These are phyloP conservation scores for Austroboletus novae-zelandiae DNA, from an alignment of 1,284 basidiomycete species.

Conservation along the genomic window DNA sequence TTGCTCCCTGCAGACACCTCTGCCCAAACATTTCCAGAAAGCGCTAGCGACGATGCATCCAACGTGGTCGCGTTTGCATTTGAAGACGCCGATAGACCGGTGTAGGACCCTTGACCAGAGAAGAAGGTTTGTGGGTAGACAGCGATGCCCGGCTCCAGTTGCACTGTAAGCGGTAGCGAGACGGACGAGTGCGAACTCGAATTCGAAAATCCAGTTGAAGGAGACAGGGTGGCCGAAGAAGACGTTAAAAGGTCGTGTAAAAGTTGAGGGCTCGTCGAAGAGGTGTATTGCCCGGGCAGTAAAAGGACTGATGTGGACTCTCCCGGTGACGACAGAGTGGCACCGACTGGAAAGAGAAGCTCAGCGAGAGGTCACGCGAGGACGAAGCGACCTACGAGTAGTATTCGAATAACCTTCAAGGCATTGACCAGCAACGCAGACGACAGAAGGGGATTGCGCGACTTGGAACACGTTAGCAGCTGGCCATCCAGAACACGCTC, in stretches of 20 bases:
- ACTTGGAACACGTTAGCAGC: slow-evolving; percentile 30
- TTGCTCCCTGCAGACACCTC: slow-evolving; percentile 53
- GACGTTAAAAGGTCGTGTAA: slow-evolving; percentile 65
- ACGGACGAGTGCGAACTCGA: slow-evolving; percentile 39
- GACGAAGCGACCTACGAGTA: slow-evolving; percentile 49
- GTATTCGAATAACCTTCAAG: slow-evolving; percentile 69
- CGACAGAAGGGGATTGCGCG: slow-evolving; percentile 60
- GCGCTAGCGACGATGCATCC: slow-evolving; percentile 52
- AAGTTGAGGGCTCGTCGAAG: slow-evolving; percentile 66
- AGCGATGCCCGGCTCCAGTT: slow-evolving; percentile 62
- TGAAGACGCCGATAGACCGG: slow-evolving; percentile 49
- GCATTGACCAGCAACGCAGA: slow-evolving; percentile 83
- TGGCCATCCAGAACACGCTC: not conserved
- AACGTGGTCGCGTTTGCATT: slow-evolving; percentile 49
- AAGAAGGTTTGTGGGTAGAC: slow-evolving; percentile 59
- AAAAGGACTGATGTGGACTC: slow-evolving; percentile 53
- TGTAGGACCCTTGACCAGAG: slow-evolving; percentile 61
- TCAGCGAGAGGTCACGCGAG: slow-evolving; percentile 10
- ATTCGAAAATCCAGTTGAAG: slow-evolving; percentile 62
- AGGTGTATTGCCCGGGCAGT: slow-evolving; percentile 71
- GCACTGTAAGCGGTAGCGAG: slow-evolving; percentile 62
- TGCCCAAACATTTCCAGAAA: slow-evolving; percentile 68
- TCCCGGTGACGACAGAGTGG: slow-evolving; percentile 55
- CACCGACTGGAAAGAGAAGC: slow-evolving; percentile 51
- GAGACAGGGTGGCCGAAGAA: slow-evolving; percentile 53